Percentiles rank a stretch among this genome's conserved stretches.
Conservation (phyloP, 2,329 filamentous ascomycete genomes). For the Pseudocercospora vitis region DNA sequence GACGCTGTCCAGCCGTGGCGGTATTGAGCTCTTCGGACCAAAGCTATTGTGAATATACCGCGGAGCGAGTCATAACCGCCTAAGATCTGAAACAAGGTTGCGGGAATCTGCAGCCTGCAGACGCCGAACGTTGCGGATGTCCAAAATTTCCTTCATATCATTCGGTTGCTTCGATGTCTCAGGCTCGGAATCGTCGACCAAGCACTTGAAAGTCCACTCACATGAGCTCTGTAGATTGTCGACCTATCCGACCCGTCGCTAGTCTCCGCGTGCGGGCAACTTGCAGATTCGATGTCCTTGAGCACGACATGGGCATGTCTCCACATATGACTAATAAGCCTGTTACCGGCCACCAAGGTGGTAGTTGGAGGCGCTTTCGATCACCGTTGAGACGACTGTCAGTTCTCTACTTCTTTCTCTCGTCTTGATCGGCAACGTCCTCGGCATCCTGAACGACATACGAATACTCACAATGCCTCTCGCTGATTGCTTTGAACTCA, state of each 20-base stretch:
- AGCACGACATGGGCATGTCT: conserved; percentile 23
- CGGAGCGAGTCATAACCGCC: too few species aligned
- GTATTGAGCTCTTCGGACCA: not conserved
- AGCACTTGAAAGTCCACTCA: not conserved
- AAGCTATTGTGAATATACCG: too few species aligned
- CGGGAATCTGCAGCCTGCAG: conserved; percentile 1
- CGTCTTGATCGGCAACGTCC: not conserved
- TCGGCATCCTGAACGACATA: not conserved
- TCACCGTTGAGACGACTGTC: conserved; percentile 5
- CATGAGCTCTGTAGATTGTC: not conserved
- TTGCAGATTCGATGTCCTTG: not conserved
- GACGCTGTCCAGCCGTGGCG: not conserved
- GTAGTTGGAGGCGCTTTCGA: conserved; percentile 11
- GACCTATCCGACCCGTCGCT: not conserved
- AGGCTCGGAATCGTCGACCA: not conserved
- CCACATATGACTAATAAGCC: conserved; percentile 8
- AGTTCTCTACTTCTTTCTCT: not conserved
- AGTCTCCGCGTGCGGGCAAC: not conserved
- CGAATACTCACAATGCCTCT: conserved; percentile 17
- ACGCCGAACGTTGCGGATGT: conserved; percentile 5
- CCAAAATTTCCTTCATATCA: not conserved
- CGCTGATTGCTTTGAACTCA: conserved; percentile 36
- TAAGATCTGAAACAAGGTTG: not conserved
- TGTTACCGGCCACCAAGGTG: conserved; percentile 19
- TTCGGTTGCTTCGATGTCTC: not conserved